Evolutionary conservation across 2,329 filamentous ascomycete genomes (phyloP).

Genomic region (Botryotinia narcissicola): DNA sequence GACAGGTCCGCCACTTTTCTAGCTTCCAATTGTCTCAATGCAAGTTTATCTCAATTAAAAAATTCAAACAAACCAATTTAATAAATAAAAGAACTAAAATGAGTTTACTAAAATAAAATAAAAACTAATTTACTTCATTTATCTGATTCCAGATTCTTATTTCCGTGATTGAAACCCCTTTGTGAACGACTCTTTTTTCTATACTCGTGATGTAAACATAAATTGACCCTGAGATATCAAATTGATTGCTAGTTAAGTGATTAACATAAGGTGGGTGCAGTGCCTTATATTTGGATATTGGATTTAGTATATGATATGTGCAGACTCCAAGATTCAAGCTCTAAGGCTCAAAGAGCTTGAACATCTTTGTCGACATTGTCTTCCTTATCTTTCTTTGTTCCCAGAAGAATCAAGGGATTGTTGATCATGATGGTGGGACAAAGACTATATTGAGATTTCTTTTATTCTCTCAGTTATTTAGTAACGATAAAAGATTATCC

Average conservation of each 20-base stretch:
- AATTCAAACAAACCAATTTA: too few relatives aligned
- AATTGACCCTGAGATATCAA: neutral
- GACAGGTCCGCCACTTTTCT: neutral
- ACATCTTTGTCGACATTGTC: neutral
- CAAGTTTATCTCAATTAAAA: neutral
- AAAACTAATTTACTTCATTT: neutral
- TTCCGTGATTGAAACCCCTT: neutral
- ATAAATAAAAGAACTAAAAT: too few relatives aligned
- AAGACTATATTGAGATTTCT: rapidly evolving
- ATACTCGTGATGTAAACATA: neutral
- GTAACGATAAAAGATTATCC: neutral
- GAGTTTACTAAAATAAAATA: neutral
- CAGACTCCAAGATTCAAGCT: too few relatives aligned
- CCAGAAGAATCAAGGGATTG: too few relatives aligned
- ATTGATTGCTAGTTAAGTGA: neutral
- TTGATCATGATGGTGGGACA: neutral
- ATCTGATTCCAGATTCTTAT: too few relatives aligned
- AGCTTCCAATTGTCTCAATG: neutral
- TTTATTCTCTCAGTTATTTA: neutral
- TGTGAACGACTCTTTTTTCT: neutral
- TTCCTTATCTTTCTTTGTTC: neutral
- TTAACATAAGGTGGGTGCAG: neutral
- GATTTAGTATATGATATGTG: too few relatives aligned
- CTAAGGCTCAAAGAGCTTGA: neutral
- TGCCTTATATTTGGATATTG: neutral